Evolutionary conservation across 2,329 filamentous ascomycete genomes (phyloP), one percentile per base, ranked within the genome.

Genomic region (Nectriaceae sp.): DNA sequence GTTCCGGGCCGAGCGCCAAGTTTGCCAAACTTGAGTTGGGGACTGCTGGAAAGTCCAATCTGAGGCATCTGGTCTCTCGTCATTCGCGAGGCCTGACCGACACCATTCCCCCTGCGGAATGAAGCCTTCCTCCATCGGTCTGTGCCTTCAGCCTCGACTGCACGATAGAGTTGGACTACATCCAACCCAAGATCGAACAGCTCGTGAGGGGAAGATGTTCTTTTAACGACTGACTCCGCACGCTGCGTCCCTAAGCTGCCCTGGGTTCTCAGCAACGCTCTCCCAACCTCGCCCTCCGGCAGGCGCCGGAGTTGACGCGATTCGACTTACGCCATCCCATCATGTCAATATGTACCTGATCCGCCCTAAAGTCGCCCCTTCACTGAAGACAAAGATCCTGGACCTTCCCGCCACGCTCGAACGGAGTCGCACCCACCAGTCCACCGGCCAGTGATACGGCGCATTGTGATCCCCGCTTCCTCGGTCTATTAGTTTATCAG

Each of bases 341-440:
- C 54, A 59, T 57, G 55, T 59, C 57, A 53, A 57, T 37, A 37
- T 50, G 55, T 39, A 53, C 59, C 50, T 59, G 31, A 56, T 62
- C 52, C 52, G 50, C 50, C 54, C 60, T 52, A 53, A 50, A 47
- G 42, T 6, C 22, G 54, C 45, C 47, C 55, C 59, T 52, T 16
- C 55, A 61, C 57, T 55, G 47, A 53, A 54, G 49, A 59, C 54
- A 57, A 53, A 46, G 50, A 62, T 55, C 57, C 56, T 59, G 57
- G 55, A 49, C 49, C 47, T 59, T 62, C 59, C 59, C 59, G 59
- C 59, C 59, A 62, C 59, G 50, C 57, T 53, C 57, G 55, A 53
- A 61, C 60, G 60, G 57, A 61, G 60, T 57, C 59, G 57, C 61
- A 56, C 55, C 46, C 51, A 44, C 57, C 56, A 62, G 50, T 56